Evolutionary conservation across 202 grass and related monocot genomes (phyloP).

Genomic region (Musa balbisiana): DNA sequence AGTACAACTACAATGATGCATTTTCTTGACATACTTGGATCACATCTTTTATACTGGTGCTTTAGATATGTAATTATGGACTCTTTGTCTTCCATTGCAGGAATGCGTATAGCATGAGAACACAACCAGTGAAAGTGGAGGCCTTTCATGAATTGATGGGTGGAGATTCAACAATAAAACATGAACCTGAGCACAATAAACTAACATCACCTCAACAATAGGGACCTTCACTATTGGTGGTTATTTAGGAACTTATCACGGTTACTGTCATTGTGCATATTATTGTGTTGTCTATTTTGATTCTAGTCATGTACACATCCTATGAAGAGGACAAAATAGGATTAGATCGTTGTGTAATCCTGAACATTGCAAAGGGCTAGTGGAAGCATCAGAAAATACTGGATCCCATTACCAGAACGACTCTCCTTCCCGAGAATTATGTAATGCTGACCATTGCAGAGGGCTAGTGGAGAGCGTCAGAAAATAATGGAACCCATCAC

Average conservation of each 20-base stretch:
- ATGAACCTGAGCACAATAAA: conserved; percentile 64
- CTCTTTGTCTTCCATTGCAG: conserved; percentile 20
- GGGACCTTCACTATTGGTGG: neutral
- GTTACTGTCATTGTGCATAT: neutral
- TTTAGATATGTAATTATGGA: neutral
- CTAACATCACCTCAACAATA: conserved; percentile 57
- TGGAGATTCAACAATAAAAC: conserved; percentile 50
- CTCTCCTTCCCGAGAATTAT: too few relatives aligned
- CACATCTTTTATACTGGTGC: neutral
- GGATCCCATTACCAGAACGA: too few relatives aligned
- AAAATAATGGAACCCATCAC: too few relatives aligned
- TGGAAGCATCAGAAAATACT: too few relatives aligned
- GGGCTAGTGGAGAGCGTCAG: too few relatives aligned
- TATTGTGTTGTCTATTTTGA: neutral
- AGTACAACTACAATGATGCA: conserved; percentile 6
- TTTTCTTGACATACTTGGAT: neutral
- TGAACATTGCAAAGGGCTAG: too few relatives aligned
- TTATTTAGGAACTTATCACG: neutral
- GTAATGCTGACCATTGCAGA: too few relatives aligned
- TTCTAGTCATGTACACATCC: neutral
- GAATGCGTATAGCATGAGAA: conserved; percentile 63
- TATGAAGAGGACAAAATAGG: too few relatives aligned
- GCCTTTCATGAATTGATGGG: conserved; percentile 73
- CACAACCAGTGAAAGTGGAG: conserved; percentile 78
- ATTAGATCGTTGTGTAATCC: too few relatives aligned